Evolutionary conservation across 768 basidiomycete genomes (phyloP).

Genomic region (Trametopsis cervina): DNA sequence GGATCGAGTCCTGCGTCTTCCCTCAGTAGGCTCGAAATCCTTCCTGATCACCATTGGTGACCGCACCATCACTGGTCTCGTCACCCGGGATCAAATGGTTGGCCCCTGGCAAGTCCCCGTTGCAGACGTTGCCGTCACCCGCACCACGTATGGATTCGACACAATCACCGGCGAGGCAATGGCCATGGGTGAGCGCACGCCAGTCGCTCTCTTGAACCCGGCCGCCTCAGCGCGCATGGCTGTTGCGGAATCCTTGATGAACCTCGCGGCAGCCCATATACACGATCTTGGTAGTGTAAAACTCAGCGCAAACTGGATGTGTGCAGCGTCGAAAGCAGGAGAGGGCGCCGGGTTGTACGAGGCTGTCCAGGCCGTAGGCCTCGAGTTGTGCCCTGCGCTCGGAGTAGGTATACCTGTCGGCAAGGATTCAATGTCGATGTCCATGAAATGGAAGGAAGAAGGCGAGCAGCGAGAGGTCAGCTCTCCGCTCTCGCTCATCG

Average conservation of each 20-base stretch:
- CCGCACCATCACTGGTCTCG: constrained; percentile 87
- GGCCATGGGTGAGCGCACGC: constrained; percentile 98
- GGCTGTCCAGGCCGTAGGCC: constrained; percentile 83
- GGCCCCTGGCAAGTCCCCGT: constrained; percentile 99
- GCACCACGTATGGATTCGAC: constrained; percentile 90
- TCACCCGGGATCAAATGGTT: constrained; percentile 97
- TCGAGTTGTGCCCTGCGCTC: constrained; percentile 89
- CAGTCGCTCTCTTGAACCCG: constrained; percentile 79
- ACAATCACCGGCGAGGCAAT: constrained; percentile 86
- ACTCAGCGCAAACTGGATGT: constrained; percentile 99
- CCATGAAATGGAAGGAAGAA: constrained; percentile 81
- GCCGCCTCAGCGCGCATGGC: constrained; percentile 96
- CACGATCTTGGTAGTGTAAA: constrained; percentile 70
- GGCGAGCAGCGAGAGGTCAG: constrained; percentile 73
- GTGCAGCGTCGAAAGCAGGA: constrained; percentile 80
- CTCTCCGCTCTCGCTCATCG: constrained; percentile 86
- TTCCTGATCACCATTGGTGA: constrained; percentile 99
- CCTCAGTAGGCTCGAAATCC: constrained; percentile 90
- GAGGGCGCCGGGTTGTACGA: constrained; percentile 89
- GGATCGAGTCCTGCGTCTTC: constrained; percentile 80
- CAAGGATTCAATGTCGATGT: constrained; percentile 99
- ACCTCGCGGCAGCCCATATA: constrained; percentile 77
- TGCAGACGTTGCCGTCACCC: constrained; percentile 94
- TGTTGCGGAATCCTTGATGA: constrained; percentile 88
- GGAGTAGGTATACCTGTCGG: constrained; percentile 97